Evolutionary conservation across 2,329 filamentous ascomycete species (phyloP), one percentile per base, ranked within the genome.

Genomic region (Pseudonectria foliicola): DNA sequence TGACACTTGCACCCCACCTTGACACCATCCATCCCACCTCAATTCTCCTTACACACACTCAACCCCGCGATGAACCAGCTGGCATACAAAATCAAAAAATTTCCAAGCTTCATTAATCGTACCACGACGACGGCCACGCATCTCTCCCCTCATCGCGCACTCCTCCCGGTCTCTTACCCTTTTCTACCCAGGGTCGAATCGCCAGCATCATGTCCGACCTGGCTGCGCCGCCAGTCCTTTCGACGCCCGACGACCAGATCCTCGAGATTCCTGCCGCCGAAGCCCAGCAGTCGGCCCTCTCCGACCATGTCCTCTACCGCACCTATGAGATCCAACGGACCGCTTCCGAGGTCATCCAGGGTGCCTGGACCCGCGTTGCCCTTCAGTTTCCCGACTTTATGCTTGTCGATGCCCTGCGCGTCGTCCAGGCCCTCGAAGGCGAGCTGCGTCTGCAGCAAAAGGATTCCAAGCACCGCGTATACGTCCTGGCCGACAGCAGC

Each of bases 351-450:
- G 83, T 98, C 30, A 68, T 70, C n/a, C 61, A 69, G 5, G 82
- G 78, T 28, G 71, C 71, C 57, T 94, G 86, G 75, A 74, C 65
- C 43, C 75, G 83, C 33, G 75, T 98, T 23, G 92, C 88, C 1
- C 66, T 98, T n/a, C 92, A 98, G 56, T 96, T 98, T 49, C 90
- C 92, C 0, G 92, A 98, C 62, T 73, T 82, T 18, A 94, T 96
- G 86, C 73, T 98, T 1, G 70, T 76, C 1, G 88, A 98, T 68
- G 86, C 85, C 7, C 82, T 87, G 5, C 73, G 82, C 38, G 85
- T 95, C 1, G 87, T 82, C 37, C 77, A 81, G 35, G 66, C 77
- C 1, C 61, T 66, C 2, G 37, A 40, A 0, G 40, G 42, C 7
- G 55, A 60, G 33, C 44, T 63, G 5, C 15, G 34, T 3, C 33